Evolutionary conservation across 352 stramenopile species (phyloP), one percentile per base, ranked within the genome.

Genomic region (Globisporangium solare): DNA sequence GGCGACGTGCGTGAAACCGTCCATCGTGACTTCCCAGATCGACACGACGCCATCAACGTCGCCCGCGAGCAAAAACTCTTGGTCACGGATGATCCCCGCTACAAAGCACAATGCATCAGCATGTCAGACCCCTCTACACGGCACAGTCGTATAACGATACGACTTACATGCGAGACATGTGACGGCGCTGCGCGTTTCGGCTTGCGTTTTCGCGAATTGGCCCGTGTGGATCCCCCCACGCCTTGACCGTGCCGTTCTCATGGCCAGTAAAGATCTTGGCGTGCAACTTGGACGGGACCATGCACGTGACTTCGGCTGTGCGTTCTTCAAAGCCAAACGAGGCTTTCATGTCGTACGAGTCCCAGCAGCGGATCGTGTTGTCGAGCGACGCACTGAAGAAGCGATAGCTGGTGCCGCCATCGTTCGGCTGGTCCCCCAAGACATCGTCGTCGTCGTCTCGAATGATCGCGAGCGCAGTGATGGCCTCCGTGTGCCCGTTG

Each of bases 311-410:
- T 53, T 92, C 79, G 0, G 73, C 78, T 4, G 72, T 48, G n/a
- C 67, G 68, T 58, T 90, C 82, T 54, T 89, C 74, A 58, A 90
- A 92, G 17, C 72, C 65, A 48, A 77, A 88, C 6, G 76, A 65
- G 3, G 67, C 56, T 35, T 83, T 80, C 64, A 86, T 79, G 27
- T 88, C 76, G 56, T 86, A 86, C 41, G 74, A 70, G 39, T 89
- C 79, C 82, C 82, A 92, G 56, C 82, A 92, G 1, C 82, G 73
- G 18, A 92, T 69, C n/a, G 77, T 78, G 18, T 77, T 82, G 48
- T 92, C 82, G 18, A 88, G 54, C 18, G 79, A 89, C 32, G 74
- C 74, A 52, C 76, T 88, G 48, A 89, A 79, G 54, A 89, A 85
- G 7, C 71, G 72, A 22, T 52, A 71, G 1, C 61, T 69, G 5